A percentile compares a stretch with the other conserved stretches of the same genome.
Conservation (phyloP, 1,139 yeast species). For the Pneumocystis murina region DNA sequence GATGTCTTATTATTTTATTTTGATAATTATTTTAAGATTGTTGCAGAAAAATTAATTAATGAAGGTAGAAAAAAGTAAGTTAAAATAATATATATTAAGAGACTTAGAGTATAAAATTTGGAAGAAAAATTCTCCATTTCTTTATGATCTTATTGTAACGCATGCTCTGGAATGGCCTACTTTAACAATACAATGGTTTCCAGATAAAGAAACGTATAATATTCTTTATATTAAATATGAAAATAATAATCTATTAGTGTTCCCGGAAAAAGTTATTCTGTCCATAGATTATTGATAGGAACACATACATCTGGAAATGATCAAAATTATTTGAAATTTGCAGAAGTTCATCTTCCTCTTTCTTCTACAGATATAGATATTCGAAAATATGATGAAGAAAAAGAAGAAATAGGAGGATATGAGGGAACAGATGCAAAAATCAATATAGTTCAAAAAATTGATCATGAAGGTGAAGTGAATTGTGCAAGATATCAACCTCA, state of each 20-base stretch:
- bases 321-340: constrained; percentile 61
- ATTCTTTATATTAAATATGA: not conserved
- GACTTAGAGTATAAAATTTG: constrained; percentile 63
- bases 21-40: not conserved
- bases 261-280: constrained; percentile 15
- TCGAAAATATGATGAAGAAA: constrained; percentile 24
- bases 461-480: constrained; percentile 50
- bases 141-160: constrained; percentile 66
- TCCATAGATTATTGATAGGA: constrained; percentile 46
- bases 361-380: constrained; percentile 20
- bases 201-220: constrained; percentile 24
- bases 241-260: constrained; percentile 8
- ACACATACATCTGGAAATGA: constrained; percentile 80
- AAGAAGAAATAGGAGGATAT: constrained; percentile 23
- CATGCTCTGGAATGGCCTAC: constrained; percentile 51
- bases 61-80: constrained; percentile 5
- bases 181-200: constrained; percentile 31
- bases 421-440: constrained; percentile 24
- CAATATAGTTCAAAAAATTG: constrained; percentile 38
- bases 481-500: constrained; percentile 75
- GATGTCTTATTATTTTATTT: not conserved
- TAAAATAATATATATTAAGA: constrained; percentile 1
- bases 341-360: constrained; percentile 53
- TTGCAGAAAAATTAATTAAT: constrained; percentile 4
- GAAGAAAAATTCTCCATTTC: constrained; percentile 87